These are phyloP conservation scores for Suillus paluster DNA, from an alignment of 768 basidiomycete genomes.

Conservation along the genomic window DNA sequence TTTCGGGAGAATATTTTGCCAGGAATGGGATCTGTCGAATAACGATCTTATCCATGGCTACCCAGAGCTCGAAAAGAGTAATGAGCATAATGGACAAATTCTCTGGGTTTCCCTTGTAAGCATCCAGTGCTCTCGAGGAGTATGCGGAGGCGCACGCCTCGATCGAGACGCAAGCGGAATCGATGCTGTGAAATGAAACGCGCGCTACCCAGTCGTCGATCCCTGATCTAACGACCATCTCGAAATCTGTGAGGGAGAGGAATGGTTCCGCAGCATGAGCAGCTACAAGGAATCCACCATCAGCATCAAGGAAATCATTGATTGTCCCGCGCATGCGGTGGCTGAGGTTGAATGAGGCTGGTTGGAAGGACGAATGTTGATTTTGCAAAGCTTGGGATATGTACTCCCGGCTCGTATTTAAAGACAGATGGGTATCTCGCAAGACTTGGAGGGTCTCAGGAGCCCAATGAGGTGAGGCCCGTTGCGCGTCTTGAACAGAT, in stretches of 20 bases:
- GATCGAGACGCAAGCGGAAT: constrained; percentile 21
- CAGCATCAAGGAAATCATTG: constrained; percentile 20
- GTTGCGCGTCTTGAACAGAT: constrained; percentile 31
- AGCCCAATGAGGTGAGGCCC: constrained; percentile 33
- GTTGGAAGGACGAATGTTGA: too few species aligned
- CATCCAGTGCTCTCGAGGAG: constrained; percentile 23
- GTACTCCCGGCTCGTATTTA: constrained; percentile 34
- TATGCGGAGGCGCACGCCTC: constrained; percentile 33
- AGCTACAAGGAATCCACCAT: constrained; percentile 14
- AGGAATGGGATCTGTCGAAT: constrained; percentile 30
- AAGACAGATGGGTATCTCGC: constrained; percentile 38
- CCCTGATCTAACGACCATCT: constrained; percentile 32
- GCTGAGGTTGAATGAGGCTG: constrained; percentile 6
- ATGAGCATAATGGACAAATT: constrained; percentile 48
- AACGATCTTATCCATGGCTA: constrained; percentile 36
- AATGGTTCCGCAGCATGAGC: constrained; percentile 18
- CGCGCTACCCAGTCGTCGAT: constrained; percentile 40
- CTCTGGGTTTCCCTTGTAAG: constrained; percentile 43
- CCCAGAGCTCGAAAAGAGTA: constrained; percentile 40
- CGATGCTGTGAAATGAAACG: constrained; percentile 4
- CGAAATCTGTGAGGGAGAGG: constrained; percentile 41
- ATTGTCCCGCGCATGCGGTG: constrained; percentile 18
- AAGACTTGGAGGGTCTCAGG: constrained; percentile 31
- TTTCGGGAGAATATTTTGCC: constrained; percentile 37
- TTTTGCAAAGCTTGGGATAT: constrained; percentile 23